Conservation (phyloP, 2,329 filamentous ascomycete genomes). For the Alternaria sp. region DNA sequence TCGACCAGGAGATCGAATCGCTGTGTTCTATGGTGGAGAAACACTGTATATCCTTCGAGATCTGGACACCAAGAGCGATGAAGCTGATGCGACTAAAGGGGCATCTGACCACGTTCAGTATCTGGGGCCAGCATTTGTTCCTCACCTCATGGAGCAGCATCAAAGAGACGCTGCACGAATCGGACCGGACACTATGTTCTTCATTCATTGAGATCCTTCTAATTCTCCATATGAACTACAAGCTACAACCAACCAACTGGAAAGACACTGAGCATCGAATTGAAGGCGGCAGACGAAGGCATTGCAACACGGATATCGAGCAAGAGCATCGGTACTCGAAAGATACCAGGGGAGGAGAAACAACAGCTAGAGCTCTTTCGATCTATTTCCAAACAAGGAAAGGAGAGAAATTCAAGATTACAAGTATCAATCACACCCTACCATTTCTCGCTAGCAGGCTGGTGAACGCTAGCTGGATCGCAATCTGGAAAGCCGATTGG, state of each 20-base stretch:
- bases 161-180: neutral
- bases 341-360: neutral
- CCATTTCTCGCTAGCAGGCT: neutral
- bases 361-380: neutral
- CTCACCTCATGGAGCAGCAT: neutral
- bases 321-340: rapidly evolving
- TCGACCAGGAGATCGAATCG: neutral
- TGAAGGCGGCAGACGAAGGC: neutral
- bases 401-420: neutral
- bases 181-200: neutral
- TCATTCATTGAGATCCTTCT: neutral
- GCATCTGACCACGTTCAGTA: neutral
- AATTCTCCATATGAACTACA: neutral
- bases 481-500: neutral
- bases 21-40: neutral
- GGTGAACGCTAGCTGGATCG: neutral
- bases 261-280: neutral
- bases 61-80: rapidly evolving
- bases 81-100: too few relatives aligned
- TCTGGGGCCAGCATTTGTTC: neutral
- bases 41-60: neutral
- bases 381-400: rapidly evolving
- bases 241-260: too few relatives aligned
- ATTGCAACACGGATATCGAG: neutral
- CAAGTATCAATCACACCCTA: neutral